Conservation (phyloP, 495 filamentous ascomycete species). For the Filosporella fistucella region DNA sequence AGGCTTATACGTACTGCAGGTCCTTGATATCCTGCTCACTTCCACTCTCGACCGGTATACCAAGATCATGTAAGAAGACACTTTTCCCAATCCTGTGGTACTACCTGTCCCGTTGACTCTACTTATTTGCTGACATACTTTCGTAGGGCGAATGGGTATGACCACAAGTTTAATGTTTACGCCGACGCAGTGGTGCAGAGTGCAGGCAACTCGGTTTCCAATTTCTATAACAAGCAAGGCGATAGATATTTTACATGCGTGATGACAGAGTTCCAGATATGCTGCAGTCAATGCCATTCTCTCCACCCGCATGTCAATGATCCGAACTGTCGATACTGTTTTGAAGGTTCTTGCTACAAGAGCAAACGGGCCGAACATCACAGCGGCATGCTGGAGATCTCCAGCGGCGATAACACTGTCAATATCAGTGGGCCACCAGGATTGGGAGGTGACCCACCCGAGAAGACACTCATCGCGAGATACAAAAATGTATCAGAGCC, state of each 20-base stretch:
- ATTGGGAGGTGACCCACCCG: background rate
- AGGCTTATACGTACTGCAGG: too few species aligned
- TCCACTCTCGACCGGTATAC: too few species aligned
- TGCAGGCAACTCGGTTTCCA: background rate
- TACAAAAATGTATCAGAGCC: too few species aligned
- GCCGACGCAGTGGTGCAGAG: background rate
- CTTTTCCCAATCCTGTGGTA: too few species aligned
- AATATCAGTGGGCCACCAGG: background rate
- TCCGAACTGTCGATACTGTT: too few species aligned
- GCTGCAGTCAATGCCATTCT: too few species aligned
- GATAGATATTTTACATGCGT: background rate
- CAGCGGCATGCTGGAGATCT: background rate
- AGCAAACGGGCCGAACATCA: background rate
- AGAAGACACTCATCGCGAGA: background rate
- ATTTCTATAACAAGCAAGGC: background rate
- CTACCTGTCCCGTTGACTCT: too few species aligned
- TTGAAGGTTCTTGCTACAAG: background rate
- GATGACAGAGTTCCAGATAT: background rate
- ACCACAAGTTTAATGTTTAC: background rate
- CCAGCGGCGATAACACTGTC: background rate
- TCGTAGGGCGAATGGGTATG: too few species aligned
- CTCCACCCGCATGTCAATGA: too few species aligned
- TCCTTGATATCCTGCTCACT: too few species aligned
- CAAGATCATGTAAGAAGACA: too few species aligned
- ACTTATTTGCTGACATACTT: too few species aligned